Conservation (phyloP, 306 rosid species). For the Cicer pinnatifidum region DNA sequence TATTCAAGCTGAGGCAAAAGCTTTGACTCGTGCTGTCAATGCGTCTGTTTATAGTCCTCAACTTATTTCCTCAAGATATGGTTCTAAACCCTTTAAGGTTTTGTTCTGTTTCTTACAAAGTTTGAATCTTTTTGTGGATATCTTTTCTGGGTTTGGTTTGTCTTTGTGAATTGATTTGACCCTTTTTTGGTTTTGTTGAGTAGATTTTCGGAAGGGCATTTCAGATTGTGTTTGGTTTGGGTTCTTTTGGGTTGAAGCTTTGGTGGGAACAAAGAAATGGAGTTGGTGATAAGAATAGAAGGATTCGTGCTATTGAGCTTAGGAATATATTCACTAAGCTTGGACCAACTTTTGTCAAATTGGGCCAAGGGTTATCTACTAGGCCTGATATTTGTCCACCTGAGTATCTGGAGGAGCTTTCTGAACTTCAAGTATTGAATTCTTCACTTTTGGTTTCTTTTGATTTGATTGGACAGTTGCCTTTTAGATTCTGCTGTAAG, state of each 20-base stretch:
- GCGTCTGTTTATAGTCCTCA: slow-evolving; percentile 74
- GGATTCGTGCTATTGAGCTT: slow-evolving; percentile 76
- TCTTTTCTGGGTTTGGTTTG: slow-evolving; percentile 8
- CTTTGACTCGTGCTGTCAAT: slow-evolving; percentile 68
- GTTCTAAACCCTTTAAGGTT: slow-evolving; percentile 70
- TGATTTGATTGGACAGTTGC: slow-evolving; percentile 20
- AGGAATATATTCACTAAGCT: slow-evolving; percentile 63
- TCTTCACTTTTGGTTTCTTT: slow-evolving; percentile 32
- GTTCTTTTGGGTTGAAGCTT: slow-evolving; percentile 65
- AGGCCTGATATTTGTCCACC: slow-evolving; percentile 93
- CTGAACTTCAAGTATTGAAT: slow-evolving; percentile 75
- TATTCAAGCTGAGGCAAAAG: slow-evolving; percentile 75
- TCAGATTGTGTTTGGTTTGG: slow-evolving; percentile 61
- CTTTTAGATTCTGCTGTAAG: too few relatives aligned
- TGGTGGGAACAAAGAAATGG: slow-evolving; percentile 71
- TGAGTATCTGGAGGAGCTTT: slow-evolving; percentile 86
- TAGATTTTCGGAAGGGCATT: slow-evolving; percentile 77
- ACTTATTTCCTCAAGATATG: slow-evolving; percentile 61
- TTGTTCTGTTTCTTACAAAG: slow-evolving; percentile 17
- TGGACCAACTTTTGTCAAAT: slow-evolving; percentile 97
- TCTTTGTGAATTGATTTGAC: slow-evolving; percentile 31
- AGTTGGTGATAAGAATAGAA: slow-evolving; percentile 59
- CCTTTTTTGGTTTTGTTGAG: background rate
- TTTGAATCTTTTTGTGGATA: background rate
- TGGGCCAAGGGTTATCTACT: slow-evolving; percentile 94